phyloP scores from a whole-genome alignment of 257 asterid species.

The Solanum chilense region DNA sequence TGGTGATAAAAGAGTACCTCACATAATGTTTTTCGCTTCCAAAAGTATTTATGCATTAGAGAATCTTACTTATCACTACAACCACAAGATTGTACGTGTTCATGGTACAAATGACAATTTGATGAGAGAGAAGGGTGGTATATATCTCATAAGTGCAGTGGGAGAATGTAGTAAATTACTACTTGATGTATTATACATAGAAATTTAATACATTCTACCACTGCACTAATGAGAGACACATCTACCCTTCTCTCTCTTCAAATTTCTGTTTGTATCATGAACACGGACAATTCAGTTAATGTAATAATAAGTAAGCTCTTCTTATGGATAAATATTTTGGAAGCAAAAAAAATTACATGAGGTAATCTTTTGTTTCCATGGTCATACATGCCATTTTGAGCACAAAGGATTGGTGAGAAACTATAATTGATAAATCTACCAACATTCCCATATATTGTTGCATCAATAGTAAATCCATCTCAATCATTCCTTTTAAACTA shows the following conservation, averaged over 20 bases:
- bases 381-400: conserved; percentile 22
- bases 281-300: conserved; percentile 1
- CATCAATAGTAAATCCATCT: conserved; percentile 19
- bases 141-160: too few species aligned
- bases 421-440: conserved; percentile 35
- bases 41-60: too few species aligned
- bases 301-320: conserved; percentile 31
- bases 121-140: too few species aligned
- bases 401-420: conserved; percentile 27
- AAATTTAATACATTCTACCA: conserved; percentile 11
- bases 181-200: too few species aligned
- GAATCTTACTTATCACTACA: too few species aligned
- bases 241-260: conserved; percentile 9
- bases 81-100: too few species aligned
- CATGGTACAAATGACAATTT: too few species aligned
- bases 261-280: conserved; percentile 11
- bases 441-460: conserved; percentile 29
- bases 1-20: too few species aligned
- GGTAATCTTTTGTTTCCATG: conserved; percentile 28
- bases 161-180: too few species aligned
- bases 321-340: conserved; percentile 30
- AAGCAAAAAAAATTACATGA: conserved; percentile 40
- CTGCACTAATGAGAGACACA: conserved; percentile 12
- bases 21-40: too few species aligned
- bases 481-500: background rate